A percentile compares a stretch with the other conserved stretches of the same genome.
Conservation (phyloP, 345 rosid genomes). For the Eucalyptus guilfoylei region DNA sequence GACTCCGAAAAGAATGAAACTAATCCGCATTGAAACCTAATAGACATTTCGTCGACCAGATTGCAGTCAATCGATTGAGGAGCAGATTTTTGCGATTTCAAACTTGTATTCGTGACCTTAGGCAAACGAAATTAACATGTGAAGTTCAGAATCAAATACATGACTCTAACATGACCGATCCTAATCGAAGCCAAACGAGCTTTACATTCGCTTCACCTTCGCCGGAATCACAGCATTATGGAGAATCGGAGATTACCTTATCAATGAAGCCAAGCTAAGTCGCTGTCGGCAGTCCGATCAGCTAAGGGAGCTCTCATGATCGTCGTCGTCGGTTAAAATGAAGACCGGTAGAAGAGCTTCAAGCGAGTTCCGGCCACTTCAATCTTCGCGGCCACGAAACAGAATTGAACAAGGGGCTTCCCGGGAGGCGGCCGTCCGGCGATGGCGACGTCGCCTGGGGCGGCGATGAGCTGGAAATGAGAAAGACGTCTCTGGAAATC, state of each 20-base stretch:
- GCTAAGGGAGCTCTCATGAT: background rate
- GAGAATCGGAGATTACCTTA: background rate
- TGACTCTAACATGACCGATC: background rate
- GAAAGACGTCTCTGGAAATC: no score
- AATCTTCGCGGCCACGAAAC: background rate
- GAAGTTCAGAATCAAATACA: background rate
- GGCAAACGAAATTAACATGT: background rate
- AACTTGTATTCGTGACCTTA: accelerated
- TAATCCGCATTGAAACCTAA: background rate
- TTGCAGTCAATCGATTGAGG: background rate
- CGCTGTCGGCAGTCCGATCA: background rate
- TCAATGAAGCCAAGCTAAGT: background rate
- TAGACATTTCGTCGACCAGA: no score
- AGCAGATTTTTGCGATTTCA: background rate
- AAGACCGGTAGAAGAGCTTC: background rate
- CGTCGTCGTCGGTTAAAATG: no score
- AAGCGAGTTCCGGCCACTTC: background rate
- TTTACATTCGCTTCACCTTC: background rate
- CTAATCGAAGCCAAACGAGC: background rate
- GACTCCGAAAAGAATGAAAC: no score
- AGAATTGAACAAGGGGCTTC: background rate
- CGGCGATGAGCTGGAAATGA: no score
- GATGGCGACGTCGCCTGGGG: no score
- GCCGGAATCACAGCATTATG: background rate
- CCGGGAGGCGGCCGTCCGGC: no score